Percentiles rank a stretch among this genome's conserved stretches.
Conservation (phyloP, 345 rosid genomes). For the Combretum micranthum region DNA sequence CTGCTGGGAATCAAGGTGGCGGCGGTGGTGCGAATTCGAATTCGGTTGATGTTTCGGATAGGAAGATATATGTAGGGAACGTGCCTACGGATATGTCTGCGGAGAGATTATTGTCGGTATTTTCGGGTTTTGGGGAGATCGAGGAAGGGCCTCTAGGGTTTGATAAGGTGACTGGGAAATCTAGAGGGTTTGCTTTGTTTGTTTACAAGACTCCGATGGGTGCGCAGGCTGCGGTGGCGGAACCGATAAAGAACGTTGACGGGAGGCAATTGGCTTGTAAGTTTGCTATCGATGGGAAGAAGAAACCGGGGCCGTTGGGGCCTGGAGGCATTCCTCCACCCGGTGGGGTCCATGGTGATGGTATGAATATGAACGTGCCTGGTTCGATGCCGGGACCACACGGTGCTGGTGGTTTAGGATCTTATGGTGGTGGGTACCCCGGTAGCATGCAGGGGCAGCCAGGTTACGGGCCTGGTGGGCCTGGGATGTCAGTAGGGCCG, state of each 20-base stretch:
- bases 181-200: constrained; percentile 74
- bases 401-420: constrained; percentile 35
- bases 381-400: constrained; percentile 30
- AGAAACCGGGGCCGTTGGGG: constrained; percentile 27
- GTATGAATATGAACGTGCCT: constrained; percentile 46
- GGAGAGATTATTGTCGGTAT: constrained; percentile 25
- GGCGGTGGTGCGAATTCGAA: constrained; percentile 5
- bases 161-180: constrained; percentile 81
- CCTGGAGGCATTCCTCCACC: constrained; percentile 19
- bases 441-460: constrained; percentile 23
- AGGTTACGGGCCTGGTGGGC: constrained; percentile 23
- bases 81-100: constrained; percentile 28
- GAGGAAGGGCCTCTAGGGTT: constrained; percentile 79
- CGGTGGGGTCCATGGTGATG: constrained; percentile 41
- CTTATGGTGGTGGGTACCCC: constrained; percentile 32
- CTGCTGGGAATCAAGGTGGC: constrained; percentile 41
- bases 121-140: constrained; percentile 29
- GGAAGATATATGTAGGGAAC: constrained; percentile 36
- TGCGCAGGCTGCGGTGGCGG: constrained; percentile 69
- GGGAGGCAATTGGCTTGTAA: constrained; percentile 68
- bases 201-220: constrained; percentile 75
- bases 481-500: constrained; percentile 8
- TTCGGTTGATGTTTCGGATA: constrained; percentile 29
- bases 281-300: constrained; percentile 76
- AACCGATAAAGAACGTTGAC: constrained; percentile 64